phyloP scores from a whole-genome alignment of 768 basidiomycete genomes.

The Boletus reticuloceps region DNA sequence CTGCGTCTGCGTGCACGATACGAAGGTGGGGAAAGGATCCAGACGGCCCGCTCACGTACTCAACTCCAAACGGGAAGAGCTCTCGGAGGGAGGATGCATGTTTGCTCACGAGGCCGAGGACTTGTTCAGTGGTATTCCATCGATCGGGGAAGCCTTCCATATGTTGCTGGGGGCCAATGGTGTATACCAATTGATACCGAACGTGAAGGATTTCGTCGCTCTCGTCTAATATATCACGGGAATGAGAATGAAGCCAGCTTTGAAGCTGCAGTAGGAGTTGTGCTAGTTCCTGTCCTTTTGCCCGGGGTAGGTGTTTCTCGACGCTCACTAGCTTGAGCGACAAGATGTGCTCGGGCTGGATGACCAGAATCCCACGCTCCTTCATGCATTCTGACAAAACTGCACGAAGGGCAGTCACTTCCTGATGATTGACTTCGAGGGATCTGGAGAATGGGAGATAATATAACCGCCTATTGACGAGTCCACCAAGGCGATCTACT shows the following conservation, averaged over 20 bases:
- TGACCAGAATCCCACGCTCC: conserved; percentile 42
- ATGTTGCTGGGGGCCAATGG: conserved; percentile 26
- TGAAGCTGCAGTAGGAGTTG: conserved; percentile 26
- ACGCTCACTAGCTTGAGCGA: conserved; percentile 49
- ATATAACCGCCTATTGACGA: conserved; percentile 46
- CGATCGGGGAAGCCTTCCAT: conserved; percentile 33
- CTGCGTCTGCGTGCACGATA: conserved; percentile 14
- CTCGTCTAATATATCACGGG: conserved; percentile 31
- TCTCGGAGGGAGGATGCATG: conserved; percentile 9
- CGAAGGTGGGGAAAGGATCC: conserved; percentile 26
- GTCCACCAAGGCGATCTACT: conserved; percentile 40
- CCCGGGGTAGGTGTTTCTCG: conserved; percentile 29
- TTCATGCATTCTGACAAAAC: conserved; percentile 40
- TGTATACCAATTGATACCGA: conserved; percentile 38
- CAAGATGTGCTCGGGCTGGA: conserved; percentile 53
- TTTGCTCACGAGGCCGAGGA: conserved; percentile 26
- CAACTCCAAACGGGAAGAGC: conserved; percentile 8
- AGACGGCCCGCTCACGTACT: conserved; percentile 6
- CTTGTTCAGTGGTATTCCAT: conserved; percentile 33
- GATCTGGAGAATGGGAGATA: conserved; percentile 49
- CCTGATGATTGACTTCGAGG: conserved; percentile 16
- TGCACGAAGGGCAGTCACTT: conserved; percentile 23
- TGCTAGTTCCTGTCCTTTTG: neutral
- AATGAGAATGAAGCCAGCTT: conserved; percentile 20
- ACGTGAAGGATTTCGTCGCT: conserved; percentile 33